Percentiles rank a stretch among this genome's conserved stretches.
These are phyloP conservation scores for Bifiguratus adelaidae DNA, from an alignment of 192 early-diverging fungal species.

Conservation along the genomic window DNA sequence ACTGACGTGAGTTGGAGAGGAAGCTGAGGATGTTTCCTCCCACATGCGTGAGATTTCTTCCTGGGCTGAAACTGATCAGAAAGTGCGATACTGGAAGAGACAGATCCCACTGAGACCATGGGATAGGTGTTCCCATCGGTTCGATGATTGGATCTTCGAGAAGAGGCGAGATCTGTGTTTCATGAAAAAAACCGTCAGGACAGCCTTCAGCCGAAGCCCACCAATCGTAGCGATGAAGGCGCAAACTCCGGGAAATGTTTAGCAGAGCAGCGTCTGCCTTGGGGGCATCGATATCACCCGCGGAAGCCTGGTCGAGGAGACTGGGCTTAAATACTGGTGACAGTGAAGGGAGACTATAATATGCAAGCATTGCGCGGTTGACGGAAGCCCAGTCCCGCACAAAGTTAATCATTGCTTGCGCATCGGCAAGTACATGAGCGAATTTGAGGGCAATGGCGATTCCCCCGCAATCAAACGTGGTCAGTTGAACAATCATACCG, in stretches of 20 bases:
- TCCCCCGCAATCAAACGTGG: constrained; percentile 1
- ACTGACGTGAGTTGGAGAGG: not conserved
- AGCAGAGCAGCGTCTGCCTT: not conserved
- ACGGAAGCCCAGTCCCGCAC: not conserved
- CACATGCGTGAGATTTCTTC: constrained; percentile 1
- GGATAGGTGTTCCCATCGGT: not conserved
- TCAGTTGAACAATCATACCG: not conserved
- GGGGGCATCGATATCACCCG: not conserved
- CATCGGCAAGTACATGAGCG: not conserved
- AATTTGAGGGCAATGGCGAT: not conserved
- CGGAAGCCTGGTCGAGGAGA: not conserved
- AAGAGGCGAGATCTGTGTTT: not conserved
- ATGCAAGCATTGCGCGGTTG: not conserved
- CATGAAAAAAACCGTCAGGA: not conserved
- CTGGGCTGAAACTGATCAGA: not conserved
- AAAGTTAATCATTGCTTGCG: constrained; percentile 1
- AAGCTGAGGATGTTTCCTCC: not conserved
- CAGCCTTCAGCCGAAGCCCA: constrained; percentile 1
- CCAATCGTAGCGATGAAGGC: constrained; percentile 1
- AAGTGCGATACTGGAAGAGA: not conserved
- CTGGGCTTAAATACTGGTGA: not conserved
- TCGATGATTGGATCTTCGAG: not conserved
- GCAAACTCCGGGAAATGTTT: not conserved
- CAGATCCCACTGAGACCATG: not conserved
- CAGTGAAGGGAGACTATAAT: not conserved